Percentiles rank a stretch among this genome's conserved stretches.
Evolutionary conservation across 116 monocot species (phyloP).

Genomic region (Cymodocea nodosa): DNA sequence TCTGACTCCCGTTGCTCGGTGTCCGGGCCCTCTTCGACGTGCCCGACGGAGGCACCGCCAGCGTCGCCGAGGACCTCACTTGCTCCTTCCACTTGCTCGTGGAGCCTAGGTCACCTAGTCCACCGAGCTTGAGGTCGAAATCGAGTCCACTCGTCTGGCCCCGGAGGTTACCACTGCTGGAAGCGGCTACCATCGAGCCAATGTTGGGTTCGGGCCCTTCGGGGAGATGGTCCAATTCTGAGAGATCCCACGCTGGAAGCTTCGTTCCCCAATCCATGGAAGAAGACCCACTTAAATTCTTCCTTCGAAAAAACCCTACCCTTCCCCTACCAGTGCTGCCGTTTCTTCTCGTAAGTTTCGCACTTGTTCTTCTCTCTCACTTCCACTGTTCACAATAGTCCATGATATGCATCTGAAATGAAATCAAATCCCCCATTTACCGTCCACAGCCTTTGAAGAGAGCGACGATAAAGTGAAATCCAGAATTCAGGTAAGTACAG

Average conservation of each 20-base stretch:
- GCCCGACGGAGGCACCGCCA: conserved; percentile 6
- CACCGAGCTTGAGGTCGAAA: conserved; percentile 65
- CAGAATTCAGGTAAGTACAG: conserved; percentile 1
- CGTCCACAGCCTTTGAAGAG: neutral
- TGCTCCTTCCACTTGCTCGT: conserved; percentile 20
- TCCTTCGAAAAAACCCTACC: neutral
- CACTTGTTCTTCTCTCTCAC: neutral
- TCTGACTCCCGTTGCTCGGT: conserved; percentile 26
- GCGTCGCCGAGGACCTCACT: neutral
- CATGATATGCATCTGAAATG: neutral
- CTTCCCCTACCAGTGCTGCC: conserved; percentile 4
- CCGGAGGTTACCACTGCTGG: conserved; percentile 2
- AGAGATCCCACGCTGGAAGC: conserved; percentile 32
- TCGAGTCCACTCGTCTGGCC: conserved; percentile 7
- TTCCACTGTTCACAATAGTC: neutral
- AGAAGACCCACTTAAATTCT: neutral
- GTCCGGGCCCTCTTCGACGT: conserved; percentile 39
- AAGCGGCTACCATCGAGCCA: conserved; percentile 11
- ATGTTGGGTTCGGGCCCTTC: conserved; percentile 16
- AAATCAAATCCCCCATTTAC: neutral
- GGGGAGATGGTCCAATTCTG: conserved; percentile 21
- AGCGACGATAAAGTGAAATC: neutral
- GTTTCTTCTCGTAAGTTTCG: neutral
- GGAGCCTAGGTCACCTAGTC: conserved; percentile 23
- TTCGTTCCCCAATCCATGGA: conserved; percentile 51